Conservation (phyloP, 2,329 filamentous ascomycete species). For the Penicillium sp. region DNA sequence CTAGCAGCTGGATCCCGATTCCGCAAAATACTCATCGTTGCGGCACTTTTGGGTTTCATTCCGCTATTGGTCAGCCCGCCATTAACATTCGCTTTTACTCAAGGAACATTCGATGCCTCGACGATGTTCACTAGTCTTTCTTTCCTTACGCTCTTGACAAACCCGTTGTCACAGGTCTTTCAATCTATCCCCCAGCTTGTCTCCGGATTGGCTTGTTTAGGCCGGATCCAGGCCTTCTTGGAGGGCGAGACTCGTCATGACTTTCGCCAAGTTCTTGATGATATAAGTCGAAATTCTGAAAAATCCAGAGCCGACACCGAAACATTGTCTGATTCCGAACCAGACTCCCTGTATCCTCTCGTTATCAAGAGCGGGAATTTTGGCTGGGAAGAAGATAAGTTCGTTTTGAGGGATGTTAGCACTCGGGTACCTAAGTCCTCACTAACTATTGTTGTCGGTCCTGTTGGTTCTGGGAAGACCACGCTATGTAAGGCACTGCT, state of each 20-base stretch:
- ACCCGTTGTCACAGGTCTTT: background rate
- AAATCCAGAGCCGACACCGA: accelerated
- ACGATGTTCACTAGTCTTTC: background rate
- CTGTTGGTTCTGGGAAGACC: background rate
- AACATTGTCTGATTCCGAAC: background rate
- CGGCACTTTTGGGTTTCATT: background rate
- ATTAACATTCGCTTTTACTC: background rate
- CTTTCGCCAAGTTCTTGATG: background rate
- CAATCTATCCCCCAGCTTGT: background rate
- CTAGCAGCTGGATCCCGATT: background rate
- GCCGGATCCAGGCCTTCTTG: background rate
- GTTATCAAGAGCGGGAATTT: background rate
- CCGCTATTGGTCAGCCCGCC: background rate
- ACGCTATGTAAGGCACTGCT: background rate
- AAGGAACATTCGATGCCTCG: background rate
- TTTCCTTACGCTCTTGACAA: background rate
- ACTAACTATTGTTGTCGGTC: background rate
- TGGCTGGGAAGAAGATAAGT: background rate
- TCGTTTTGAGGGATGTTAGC: background rate
- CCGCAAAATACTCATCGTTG: background rate
- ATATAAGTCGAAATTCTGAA: background rate
- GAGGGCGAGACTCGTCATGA: background rate
- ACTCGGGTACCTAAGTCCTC: background rate
- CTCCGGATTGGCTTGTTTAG: background rate
- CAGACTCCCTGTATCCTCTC: background rate